Evolutionary conservation across 2,329 filamentous ascomycete species (phyloP).

Genomic region (Epichloe uncinata): DNA sequence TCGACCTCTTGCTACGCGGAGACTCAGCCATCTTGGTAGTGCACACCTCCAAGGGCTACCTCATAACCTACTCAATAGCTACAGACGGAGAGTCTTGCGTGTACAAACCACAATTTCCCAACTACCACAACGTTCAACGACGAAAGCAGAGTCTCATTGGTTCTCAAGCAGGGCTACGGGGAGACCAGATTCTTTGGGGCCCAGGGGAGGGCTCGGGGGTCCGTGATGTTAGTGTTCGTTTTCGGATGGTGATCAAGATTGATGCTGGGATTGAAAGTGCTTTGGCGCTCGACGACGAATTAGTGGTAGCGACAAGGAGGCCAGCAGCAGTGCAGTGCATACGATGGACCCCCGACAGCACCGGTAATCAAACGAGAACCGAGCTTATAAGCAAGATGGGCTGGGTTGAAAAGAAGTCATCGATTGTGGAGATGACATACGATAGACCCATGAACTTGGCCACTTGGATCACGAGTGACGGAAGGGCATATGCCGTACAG

Average conservation of each 20-base stretch:
- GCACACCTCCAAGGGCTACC: constrained; percentile 70
- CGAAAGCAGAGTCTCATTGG: constrained; percentile 48
- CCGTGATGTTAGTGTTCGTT: constrained; percentile 76
- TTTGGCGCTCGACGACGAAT: constrained; percentile 79
- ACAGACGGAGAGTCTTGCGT: constrained; percentile 71
- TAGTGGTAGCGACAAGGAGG: constrained; percentile 82
- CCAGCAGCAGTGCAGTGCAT: constrained; percentile 96
- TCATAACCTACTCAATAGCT: constrained; percentile 89
- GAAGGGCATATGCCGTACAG: constrained; percentile 83
- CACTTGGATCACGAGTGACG: constrained; percentile 83
- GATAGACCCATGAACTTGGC: constrained; percentile 94
- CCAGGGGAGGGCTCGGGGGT: constrained; percentile 78
- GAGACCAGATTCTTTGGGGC: constrained; percentile 55
- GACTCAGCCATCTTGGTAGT: constrained; percentile 88
- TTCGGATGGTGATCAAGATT: constrained; percentile 95
- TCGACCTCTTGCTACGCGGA: constrained; percentile 72
- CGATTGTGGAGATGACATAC: constrained; percentile 74
- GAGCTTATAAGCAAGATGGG: constrained; percentile 79
- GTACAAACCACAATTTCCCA: constrained; percentile 70
- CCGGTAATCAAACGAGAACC: constrained; percentile 74
- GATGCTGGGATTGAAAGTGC: constrained; percentile 87
- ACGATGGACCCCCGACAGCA: constrained; percentile 76
- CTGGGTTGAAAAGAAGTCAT: constrained; percentile 68
- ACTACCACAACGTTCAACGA: constrained; percentile 48
- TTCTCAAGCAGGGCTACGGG: constrained; percentile 38